Percentiles rank a stretch among this genome's conserved stretches.
These are phyloP conservation scores for Pichia sp. DNA, from an alignment of 1,139 yeast genomes.

Conservation along the genomic window DNA sequence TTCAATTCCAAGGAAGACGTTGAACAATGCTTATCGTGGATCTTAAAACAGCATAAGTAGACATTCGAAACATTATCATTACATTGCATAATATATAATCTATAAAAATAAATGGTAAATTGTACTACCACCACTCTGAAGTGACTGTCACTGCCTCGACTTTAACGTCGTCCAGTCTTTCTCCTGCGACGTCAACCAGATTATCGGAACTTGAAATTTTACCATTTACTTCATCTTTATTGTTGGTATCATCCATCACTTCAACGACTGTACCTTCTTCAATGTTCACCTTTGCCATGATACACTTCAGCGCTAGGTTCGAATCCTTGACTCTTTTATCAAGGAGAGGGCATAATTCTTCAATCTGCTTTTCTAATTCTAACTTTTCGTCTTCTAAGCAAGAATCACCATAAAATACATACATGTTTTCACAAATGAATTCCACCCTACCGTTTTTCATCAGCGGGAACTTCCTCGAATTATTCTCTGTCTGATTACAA, in stretches of 20 bases:
- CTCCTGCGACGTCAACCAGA: slow-evolving; percentile 1
- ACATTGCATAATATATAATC: background rate
- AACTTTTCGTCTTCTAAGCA: slow-evolving; percentile 10
- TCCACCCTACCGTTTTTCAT: slow-evolving; percentile 31
- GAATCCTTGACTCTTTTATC: slow-evolving; percentile 35
- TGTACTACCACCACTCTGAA: slow-evolving; percentile 28
- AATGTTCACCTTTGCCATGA: slow-evolving; percentile 41
- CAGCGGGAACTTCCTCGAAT: slow-evolving; percentile 18
- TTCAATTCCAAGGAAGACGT: slow-evolving; percentile 61
- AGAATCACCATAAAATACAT: slow-evolving; percentile 40
- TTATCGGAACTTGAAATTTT: background rate
- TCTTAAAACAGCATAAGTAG: slow-evolving; percentile 12
- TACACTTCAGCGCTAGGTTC: slow-evolving; percentile 48
- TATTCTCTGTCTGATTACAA: slow-evolving; percentile 15
- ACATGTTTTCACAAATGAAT: slow-evolving; percentile 43
- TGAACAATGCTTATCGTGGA: slow-evolving; percentile 65
- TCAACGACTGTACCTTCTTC: slow-evolving; percentile 16
- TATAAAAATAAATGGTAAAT: background rate
- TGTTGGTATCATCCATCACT: background rate
- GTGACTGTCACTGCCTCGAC: slow-evolving; percentile 12
- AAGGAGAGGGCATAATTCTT: slow-evolving; percentile 35
- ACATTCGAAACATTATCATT: background rate
- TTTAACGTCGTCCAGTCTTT: slow-evolving; percentile 9
- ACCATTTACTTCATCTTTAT: background rate
- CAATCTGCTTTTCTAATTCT: slow-evolving; percentile 35